Evolutionary conservation across 2,329 filamentous ascomycete genomes (phyloP).

Genomic region (Diplodia intermedia): DNA sequence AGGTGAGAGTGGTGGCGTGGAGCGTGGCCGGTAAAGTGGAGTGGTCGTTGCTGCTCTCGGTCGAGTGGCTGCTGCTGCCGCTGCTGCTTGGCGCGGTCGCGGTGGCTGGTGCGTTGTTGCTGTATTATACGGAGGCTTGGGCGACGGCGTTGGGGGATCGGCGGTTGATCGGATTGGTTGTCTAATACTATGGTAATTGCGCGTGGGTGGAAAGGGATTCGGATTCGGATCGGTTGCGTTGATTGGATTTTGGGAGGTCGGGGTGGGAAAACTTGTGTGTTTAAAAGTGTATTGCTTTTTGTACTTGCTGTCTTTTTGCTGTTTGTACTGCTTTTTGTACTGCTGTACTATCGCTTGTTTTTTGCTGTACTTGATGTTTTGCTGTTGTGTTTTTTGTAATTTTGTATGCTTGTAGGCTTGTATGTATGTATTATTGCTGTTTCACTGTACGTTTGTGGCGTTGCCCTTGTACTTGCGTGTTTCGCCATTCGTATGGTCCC

Average conservation of each 20-base stretch:
- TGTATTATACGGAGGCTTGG: constrained; percentile 25
- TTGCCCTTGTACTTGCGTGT: neutral
- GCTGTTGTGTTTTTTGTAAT: neutral
- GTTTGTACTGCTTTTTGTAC: constrained; percentile 3
- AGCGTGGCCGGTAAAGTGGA: neutral
- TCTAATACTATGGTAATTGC: neutral
- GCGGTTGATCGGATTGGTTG: neutral
- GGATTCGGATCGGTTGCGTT: neutral
- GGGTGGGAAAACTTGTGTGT: neutral
- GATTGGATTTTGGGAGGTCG: neutral
- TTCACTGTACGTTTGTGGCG: neutral
- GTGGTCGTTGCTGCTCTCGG: constrained; percentile 5
- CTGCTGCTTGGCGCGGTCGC: constrained; percentile 6
- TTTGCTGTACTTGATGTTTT: neutral
- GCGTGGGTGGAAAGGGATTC: neutral
- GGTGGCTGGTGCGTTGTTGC: neutral
- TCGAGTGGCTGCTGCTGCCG: neutral
- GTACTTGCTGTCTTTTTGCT: constrained; percentile 6
- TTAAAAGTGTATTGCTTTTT: neutral
- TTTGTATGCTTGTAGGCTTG: neutral
- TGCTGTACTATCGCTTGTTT: neutral
- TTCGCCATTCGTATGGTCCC: neutral
- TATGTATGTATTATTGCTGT: neutral
- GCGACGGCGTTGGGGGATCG: constrained; percentile 10
- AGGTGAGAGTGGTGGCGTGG: neutral